Conservation (phyloP, 2,329 filamentous ascomycete genomes). For the Parastagonospora nodorum region DNA sequence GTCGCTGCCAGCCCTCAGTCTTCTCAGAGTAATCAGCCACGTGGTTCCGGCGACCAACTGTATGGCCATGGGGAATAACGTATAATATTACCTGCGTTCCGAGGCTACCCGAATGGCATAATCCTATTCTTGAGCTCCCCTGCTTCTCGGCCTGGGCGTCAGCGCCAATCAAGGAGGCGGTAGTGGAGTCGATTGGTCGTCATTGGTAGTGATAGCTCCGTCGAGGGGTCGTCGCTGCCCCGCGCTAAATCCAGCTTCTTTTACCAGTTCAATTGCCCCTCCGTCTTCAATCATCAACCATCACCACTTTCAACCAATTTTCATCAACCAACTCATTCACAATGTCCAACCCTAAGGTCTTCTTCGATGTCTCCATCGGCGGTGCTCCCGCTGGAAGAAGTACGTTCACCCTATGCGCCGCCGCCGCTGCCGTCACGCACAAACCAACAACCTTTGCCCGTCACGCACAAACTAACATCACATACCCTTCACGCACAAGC, state of each 20-base stretch:
- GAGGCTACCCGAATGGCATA: conserved; percentile 1
- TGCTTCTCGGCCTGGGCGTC: not conserved
- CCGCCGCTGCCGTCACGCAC: no score
- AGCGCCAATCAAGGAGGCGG: not conserved
- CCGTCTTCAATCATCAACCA: conserved; percentile 8
- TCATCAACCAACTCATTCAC: conserved; percentile 22
- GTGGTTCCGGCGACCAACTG: no score
- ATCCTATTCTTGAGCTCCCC: not conserved
- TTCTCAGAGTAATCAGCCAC: not conserved
- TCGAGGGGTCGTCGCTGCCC: not conserved
- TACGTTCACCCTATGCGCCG: no score
- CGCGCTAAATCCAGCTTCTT: no score
- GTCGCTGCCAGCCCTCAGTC: no score
- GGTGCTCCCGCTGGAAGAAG: conserved; percentile 73
- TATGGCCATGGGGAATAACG: no score
- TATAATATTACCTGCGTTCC: not conserved
- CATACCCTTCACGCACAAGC: no score
- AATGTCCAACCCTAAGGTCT: conserved; percentile 69
- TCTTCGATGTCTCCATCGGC: conserved; percentile 88
- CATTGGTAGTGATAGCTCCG: not conserved
- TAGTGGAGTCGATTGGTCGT: not conserved
- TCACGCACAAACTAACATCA: no score
- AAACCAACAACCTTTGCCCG: no score
- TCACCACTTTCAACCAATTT: conserved; percentile 16
- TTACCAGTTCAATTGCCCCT: no score